These are phyloP conservation scores for Russula earlei DNA, from an alignment of 768 basidiomycete species.

Conservation along the genomic window DNA sequence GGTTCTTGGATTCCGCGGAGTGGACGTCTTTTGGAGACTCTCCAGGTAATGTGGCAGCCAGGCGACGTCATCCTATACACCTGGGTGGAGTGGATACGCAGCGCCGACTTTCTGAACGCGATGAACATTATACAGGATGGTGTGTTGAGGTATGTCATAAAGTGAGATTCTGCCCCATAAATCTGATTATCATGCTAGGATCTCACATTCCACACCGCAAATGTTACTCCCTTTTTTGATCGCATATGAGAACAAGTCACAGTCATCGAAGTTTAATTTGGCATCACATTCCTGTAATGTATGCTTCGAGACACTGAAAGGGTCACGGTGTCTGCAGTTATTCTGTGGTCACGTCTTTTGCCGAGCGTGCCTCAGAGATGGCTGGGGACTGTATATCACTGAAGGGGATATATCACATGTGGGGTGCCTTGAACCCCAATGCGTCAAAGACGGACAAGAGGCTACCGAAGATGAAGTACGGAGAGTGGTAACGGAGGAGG, in stretches of 20 bases:
- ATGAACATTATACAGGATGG: conserved; percentile 30
- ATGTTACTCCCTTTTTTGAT: conserved; percentile 40
- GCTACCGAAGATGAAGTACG: conserved; percentile 66
- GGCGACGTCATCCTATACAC: conserved; percentile 55
- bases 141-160: conserved; percentile 1
- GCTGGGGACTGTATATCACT: conserved; percentile 71
- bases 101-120: conserved; percentile 49
- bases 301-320: conserved; percentile 67
- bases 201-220: conserved; percentile 49
- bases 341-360: conserved; percentile 77
- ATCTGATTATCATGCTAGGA: conserved; percentile 31
- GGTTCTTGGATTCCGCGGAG: conserved; percentile 49
- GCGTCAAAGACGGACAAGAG: conserved; percentile 55
- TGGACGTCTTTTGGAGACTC: conserved; percentile 29
- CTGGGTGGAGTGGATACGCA: conserved; percentile 66
- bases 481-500: conserved; percentile 54
- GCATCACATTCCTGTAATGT: conserved; percentile 66
- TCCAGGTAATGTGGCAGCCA: conserved; percentile 50
- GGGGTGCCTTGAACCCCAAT: conserved; percentile 71
- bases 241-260: conserved; percentile 39
- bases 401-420: conserved; percentile 74
- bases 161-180: not conserved
- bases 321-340: conserved; percentile 62
- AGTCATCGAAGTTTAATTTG: conserved; percentile 47
- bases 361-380: conserved; percentile 65